Evolutionary conservation across 1,284 basidiomycete genomes (phyloP).

Genomic region (Phellopilus nigrolimitatus): DNA sequence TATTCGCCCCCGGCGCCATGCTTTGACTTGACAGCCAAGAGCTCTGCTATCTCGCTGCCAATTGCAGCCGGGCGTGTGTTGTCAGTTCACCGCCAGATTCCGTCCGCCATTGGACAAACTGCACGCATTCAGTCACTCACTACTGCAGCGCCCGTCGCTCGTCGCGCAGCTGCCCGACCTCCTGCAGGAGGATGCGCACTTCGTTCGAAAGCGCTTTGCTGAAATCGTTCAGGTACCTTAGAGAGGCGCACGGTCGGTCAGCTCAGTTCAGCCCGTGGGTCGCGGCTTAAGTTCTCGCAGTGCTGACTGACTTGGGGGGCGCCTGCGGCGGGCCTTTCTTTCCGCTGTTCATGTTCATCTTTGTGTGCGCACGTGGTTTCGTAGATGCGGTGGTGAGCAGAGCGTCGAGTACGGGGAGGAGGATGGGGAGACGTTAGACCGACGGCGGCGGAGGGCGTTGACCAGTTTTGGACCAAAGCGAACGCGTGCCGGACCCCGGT

Average conservation of each 20-base stretch:
- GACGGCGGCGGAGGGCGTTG: no score
- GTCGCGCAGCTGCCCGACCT: conserved; percentile 72
- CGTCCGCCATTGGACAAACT: conserved; percentile 3
- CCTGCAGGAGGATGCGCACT: conserved; percentile 55
- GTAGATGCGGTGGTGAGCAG: no score
- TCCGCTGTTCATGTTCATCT: conserved; percentile 2
- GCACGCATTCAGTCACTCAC: conserved; percentile 37
- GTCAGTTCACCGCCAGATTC: not conserved
- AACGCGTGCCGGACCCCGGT: no score
- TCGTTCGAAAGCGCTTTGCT: conserved; percentile 59
- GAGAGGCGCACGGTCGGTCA: not conserved
- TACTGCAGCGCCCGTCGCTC: conserved; percentile 65
- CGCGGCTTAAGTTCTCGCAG: not conserved
- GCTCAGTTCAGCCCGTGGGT: not conserved
- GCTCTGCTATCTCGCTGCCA: conserved; percentile 64
- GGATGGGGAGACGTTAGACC: no score
- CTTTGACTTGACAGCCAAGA: conserved; percentile 72
- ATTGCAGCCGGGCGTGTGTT: not conserved
- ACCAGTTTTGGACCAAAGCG: no score
- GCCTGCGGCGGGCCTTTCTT: conserved; percentile 9
- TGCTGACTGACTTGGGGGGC: conserved; percentile 9
- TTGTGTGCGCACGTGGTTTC: no score
- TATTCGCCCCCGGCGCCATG: conserved; percentile 67
- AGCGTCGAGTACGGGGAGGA: no score
- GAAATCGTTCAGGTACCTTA: conserved; percentile 65